Conservation (phyloP, 495 filamentous ascomycete genomes). For the Usnea hakonensis region DNA sequence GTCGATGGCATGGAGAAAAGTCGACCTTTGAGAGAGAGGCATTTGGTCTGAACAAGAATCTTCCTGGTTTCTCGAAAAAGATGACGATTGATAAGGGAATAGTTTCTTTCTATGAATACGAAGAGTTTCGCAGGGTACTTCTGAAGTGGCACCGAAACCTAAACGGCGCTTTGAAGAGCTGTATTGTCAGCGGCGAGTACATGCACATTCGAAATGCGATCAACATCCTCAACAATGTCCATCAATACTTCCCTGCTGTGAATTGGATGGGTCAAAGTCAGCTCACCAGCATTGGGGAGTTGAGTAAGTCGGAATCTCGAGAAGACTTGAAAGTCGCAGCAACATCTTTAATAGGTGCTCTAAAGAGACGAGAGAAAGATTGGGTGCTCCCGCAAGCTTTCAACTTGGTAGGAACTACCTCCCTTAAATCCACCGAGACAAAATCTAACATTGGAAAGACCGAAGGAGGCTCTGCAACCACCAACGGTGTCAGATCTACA, state of each 20-base stretch:
- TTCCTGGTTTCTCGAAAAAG: conserved; percentile 60
- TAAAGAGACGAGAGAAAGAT: conserved; percentile 67
- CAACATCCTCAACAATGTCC: conserved; percentile 73
- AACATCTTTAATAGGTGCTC: conserved; percentile 71
- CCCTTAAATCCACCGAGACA: conserved; percentile 27
- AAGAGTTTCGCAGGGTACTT: conserved; percentile 75
- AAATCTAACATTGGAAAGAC: conserved; percentile 1
- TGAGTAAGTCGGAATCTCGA: conserved; percentile 61
- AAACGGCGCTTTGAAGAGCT: conserved; percentile 64
- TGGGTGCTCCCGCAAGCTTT: conserved; percentile 88
- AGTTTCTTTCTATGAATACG: conserved; percentile 63
- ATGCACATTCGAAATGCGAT: conserved; percentile 98
- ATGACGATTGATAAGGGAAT: conserved; percentile 57
- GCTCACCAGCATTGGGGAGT: conserved; percentile 53
- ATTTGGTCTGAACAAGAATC: conserved; percentile 50
- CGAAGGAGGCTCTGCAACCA: conserved; percentile 4
- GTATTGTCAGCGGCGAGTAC: conserved; percentile 75
- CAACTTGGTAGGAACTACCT: conserved; percentile 23
- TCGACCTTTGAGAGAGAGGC: conserved; percentile 73
- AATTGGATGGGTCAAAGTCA: conserved; percentile 79
- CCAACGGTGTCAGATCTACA: conserved; percentile 24
- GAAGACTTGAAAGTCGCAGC: conserved; percentile 88
- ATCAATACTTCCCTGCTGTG: conserved; percentile 74
- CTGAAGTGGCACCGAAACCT: conserved; percentile 86
- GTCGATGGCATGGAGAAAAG: conserved; percentile 74